Evolutionary conservation across 2,329 filamentous ascomycete species (phyloP), one percentile per base, ranked within the genome.

Genomic region (Trichoderma simmonsii): DNA sequence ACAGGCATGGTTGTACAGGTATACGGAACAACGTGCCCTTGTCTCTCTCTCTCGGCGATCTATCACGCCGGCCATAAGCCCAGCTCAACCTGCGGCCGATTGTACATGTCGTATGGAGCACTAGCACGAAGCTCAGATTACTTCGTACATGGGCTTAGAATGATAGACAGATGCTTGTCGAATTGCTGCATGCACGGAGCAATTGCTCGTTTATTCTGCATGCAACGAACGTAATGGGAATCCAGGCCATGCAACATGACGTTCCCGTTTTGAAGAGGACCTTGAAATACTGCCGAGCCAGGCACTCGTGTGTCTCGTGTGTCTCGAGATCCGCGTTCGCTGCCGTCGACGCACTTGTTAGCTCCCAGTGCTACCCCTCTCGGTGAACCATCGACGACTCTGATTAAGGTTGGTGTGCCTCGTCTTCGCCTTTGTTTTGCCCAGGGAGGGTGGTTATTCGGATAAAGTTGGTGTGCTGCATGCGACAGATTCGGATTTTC

Each of bases 391-490:
- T 65, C 26, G 54, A 56, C 34, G 61, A 39, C 14, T 64, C 51
- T 57, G 60, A 59, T 57, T 39, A 66, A 64, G 28, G 36, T 71
- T 61, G 51, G 63, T 72, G 70, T 68, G 64, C 43, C 57, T 72
- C 70, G 39, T 63, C 39, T 21, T 62, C 59, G 34, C 26, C 39
- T 69, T 63, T 54, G 15, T 59, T 18, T 12, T 36, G 32, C 59
- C 28, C 5, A 59, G n/a, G 57, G 63, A 56, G 70, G 59, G 64
- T 63, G 57, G 43, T 57, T 24, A 43, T 32, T 59, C 36, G 57
- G 64, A 72, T 56, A 30, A 63, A 63, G 70, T 56, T 68, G 70
- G 70, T 68, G 70, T 72, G 39, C 70, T 68, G 64, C 70, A 68
- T 69, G 57, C 70, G 28, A 68, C 57, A 43, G 57, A 34, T 59